A percentile compares a stretch with the other conserved stretches of the same genome.
Conservation (phyloP, 2,329 filamentous ascomycete genomes). For the Alternaria consortialis region DNA sequence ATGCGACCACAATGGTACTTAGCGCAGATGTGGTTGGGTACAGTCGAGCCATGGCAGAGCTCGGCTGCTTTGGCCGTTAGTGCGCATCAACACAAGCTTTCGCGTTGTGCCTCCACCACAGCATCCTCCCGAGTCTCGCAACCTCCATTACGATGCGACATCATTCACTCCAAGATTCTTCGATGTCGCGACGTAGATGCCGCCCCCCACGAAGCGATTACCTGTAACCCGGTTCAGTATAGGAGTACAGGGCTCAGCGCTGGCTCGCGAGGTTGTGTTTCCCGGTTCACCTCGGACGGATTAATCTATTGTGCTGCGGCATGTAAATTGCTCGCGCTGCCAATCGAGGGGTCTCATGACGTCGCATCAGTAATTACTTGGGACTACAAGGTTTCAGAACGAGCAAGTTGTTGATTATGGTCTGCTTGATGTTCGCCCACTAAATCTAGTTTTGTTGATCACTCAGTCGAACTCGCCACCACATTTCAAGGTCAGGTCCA, state of each 20-base stretch:
- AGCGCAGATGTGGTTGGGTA: constrained; percentile 11
- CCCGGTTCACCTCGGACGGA: constrained; percentile 20
- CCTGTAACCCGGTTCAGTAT: constrained; percentile 25
- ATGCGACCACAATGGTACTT: constrained; percentile 7
- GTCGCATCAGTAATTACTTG: background rate
- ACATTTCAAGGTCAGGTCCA: no score
- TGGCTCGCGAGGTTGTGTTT: constrained; percentile 15
- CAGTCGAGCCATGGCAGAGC: background rate
- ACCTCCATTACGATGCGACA: background rate
- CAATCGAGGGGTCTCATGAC: constrained; percentile 6
- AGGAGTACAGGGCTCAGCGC: constrained; percentile 14
- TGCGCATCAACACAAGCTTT: background rate
- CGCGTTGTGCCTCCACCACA: background rate
- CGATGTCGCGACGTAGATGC: background rate
- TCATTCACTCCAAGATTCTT: background rate
- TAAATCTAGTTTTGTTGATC: background rate
- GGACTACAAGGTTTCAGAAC: background rate
- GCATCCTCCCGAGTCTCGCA: background rate
- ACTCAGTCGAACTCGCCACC: no score
- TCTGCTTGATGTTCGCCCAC: background rate
- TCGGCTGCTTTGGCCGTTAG: background rate
- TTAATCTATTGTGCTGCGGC: constrained; percentile 26
- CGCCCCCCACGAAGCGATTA: constrained; percentile 16
- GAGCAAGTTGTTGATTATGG: background rate
- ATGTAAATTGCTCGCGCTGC: constrained; percentile 23